These are phyloP conservation scores for Triticum turgidum DNA, from an alignment of 176 grass and related monocot genomes.

Conservation along the genomic window DNA sequence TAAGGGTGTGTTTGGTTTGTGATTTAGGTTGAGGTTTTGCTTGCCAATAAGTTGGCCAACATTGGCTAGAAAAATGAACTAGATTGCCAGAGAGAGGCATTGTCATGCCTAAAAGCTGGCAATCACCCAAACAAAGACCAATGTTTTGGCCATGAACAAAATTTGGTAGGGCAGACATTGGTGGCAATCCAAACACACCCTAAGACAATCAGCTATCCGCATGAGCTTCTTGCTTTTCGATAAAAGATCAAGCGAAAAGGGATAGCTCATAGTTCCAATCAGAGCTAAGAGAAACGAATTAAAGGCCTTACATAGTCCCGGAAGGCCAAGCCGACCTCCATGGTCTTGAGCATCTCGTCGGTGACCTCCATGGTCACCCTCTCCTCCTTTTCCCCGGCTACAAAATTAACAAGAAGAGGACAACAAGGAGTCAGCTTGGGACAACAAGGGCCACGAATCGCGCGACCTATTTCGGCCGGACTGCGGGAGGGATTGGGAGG, in stretches of 20 bases:
- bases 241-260: background rate
- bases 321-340: conserved; percentile 97
- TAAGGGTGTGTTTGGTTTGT: background rate
- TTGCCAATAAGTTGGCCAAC: background rate
- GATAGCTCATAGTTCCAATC: background rate
- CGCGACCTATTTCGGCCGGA: background rate
- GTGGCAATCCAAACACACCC: background rate
- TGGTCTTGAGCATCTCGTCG: conserved; percentile 94
- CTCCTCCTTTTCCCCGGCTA: conserved; percentile 39
- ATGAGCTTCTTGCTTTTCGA: background rate
- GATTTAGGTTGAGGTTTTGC: background rate
- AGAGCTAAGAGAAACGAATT: background rate
- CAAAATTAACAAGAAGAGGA: background rate
- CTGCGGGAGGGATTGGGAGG: background rate
- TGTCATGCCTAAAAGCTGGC: background rate
- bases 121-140: background rate
- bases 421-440: background rate
- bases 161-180: background rate
- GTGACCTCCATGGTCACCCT: conserved; percentile 76
- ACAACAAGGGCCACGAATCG: background rate
- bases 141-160: background rate
- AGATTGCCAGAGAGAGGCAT: background rate
- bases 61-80: background rate
- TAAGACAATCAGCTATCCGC: background rate
- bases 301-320: conserved; percentile 69